Base-by-base conservation (phyloP, 2,329 filamentous ascomycete genomes). In the Didymella glomerata region DNA sequence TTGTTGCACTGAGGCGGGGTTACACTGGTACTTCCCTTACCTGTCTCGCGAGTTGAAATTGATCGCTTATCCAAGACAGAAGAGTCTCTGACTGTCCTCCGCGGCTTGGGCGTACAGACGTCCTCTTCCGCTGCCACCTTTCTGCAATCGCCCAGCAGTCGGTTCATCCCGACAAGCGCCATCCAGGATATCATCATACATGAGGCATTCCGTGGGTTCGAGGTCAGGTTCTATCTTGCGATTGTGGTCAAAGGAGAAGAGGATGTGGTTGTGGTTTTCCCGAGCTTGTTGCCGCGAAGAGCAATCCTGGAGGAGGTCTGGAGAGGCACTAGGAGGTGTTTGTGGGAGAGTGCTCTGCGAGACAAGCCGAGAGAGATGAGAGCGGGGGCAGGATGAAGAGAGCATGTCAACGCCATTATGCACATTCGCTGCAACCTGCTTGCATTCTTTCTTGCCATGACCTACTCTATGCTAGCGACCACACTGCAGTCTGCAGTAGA, bases 141-240 rank as follows among this genome's bases (percentile, higher is more conserved):
- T 70, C 82, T 93, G 7, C 83, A 83, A 36, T 81, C 82, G 9
- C 79, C 85, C 2, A 82, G 84, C 1, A 90, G 87, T n/a, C 81
- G 88, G 48, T 92, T 91, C 76, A 98, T 99, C 59, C 94, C 95
- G 0, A 97, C 94, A 0, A 91, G 90, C 44, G 89, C 92, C 78
- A 96, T 99, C 57, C 91, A 91, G 73, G 95, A 99, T 75, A 89
- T 99, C 56, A 87, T 97, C 53, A 91, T 99, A 49, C 93, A 97
- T 75, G 95, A 99, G 81, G 95, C 93, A 3, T 98, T 98, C 78
- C 87, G 87, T 57, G 93, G 93, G 0, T 96, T 97, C 71, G 92
- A 93, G 78, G 93, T 98, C 34, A 82, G 89, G 40, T 96, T 94
- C 73, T 97, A 97, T 73, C 81, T 99, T 9, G 87, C 92, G 4